Conservation (phyloP, 139 green algal species). For the Chlamydomonas sp. region DNA sequence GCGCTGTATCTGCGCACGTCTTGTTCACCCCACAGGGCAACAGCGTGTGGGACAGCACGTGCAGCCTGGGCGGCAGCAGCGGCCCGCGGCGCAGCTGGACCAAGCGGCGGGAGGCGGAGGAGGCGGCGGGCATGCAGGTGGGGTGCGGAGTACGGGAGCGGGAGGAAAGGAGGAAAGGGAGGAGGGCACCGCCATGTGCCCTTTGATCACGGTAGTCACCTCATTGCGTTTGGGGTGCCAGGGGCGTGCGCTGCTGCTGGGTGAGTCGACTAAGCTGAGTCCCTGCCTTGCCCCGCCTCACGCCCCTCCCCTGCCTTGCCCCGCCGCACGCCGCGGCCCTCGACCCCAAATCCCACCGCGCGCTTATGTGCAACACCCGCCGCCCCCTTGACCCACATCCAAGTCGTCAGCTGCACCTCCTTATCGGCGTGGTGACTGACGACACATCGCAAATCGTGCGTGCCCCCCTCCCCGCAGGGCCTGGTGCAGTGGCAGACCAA, state of each 20-base stretch:
- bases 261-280: too few species aligned
- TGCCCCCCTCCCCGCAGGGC: slow-evolving; percentile 44
- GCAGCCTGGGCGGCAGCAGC: slow-evolving; percentile 3
- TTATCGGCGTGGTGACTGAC: not conserved
- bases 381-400: not conserved
- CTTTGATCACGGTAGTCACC: too few species aligned
- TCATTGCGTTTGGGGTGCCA: too few species aligned
- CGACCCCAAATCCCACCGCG: not conserved
- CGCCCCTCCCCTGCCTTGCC: too few species aligned
- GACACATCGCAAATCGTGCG: not conserved
- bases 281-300: too few species aligned
- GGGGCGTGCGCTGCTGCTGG: too few species aligned
- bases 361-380: not conserved
- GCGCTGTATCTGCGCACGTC: not conserved
- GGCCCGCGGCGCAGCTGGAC: slow-evolving; percentile 53
- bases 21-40: not conserved
- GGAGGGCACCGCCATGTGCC: too few species aligned
- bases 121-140: slow-evolving; percentile 15
- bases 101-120: slow-evolving; percentile 52
- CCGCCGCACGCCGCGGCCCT: too few species aligned
- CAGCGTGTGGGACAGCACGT: slow-evolving; percentile 35
- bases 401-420: not conserved
- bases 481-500: slow-evolving; percentile 86
- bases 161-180: too few species aligned
- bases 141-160: too few species aligned